Evolutionary conservation across 2,329 filamentous ascomycete genomes (phyloP).

Genomic region (Penicillium sp.): DNA sequence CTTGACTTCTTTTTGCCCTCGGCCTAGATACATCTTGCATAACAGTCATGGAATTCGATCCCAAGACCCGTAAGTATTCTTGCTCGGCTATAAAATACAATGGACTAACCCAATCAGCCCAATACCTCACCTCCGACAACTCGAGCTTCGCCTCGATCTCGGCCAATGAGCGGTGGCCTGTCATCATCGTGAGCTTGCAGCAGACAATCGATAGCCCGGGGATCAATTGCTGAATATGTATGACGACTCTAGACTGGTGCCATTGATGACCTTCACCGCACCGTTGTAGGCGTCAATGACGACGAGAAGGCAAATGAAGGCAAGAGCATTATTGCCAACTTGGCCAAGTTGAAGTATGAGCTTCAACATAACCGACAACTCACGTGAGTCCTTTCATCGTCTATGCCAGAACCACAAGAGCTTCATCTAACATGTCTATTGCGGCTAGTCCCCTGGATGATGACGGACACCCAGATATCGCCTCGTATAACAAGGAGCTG

Average conservation of each 20-base stretch:
- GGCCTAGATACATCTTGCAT: conserved; percentile 15
- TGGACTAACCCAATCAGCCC: conserved; percentile 52
- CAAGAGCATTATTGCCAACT: conserved; percentile 76
- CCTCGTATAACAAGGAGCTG: conserved; percentile 82
- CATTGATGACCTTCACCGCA: conserved; percentile 89
- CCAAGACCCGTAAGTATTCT: conserved; percentile 64
- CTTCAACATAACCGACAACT: conserved; percentile 64
- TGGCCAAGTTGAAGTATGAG: conserved; percentile 89
- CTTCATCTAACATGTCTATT: not conserved
- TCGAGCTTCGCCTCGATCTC: conserved; percentile 86
- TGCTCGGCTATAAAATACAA: not conserved
- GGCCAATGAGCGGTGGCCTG: conserved; percentile 83
- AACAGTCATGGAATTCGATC: conserved; percentile 67
- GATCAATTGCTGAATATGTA: conserved; percentile 6
- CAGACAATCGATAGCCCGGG: not conserved
- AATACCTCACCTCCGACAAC: conserved; percentile 75
- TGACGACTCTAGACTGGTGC: conserved; percentile 67
- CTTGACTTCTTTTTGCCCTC: conserved; percentile 18
- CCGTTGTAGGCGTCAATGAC: conserved; percentile 51
- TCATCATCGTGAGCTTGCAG: conserved; percentile 71
- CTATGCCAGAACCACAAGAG: not conserved
- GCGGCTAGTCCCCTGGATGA: conserved; percentile 65
- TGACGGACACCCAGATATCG: conserved; percentile 74
- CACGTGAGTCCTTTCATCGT: not conserved
- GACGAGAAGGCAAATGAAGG: conserved; percentile 70